Evolutionary conservation across 2,329 filamentous ascomycete genomes (phyloP).

Genomic region (Cladophialophora immunda): DNA sequence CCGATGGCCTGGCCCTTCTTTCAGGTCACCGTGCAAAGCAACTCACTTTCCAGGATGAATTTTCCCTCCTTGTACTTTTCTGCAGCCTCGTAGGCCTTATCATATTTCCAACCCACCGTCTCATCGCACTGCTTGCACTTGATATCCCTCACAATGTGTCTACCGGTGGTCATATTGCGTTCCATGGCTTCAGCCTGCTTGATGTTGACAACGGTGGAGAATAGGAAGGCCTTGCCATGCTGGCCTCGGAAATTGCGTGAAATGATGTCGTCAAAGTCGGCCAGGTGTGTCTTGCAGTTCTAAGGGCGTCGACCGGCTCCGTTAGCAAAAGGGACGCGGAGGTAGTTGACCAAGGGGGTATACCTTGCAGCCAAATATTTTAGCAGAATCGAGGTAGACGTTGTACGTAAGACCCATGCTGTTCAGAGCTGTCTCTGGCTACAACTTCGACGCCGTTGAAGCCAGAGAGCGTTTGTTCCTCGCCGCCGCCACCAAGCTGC

Average conservation of each 20-base stretch:
- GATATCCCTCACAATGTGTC: conserved; percentile 94
- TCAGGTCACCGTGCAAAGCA: conserved; percentile 40
- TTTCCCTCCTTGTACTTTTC: conserved; percentile 99
- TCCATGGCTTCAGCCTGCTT: conserved; percentile 82
- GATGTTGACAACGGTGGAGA: conserved; percentile 93
- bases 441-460: conserved; percentile 8
- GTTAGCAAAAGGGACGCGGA: not conserved
- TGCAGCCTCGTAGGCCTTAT: conserved; percentile 88
- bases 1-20: not conserved
- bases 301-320: conserved; percentile 10
- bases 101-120: conserved; percentile 98
- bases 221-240: conserved; percentile 97
- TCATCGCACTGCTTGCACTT: conserved; percentile 89
- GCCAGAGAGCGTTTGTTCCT: conserved; percentile 7
- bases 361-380: conserved; percentile 87
- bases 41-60: conserved; percentile 73
- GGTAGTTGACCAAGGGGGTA: not conserved
- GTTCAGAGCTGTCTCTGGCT: conserved; percentile 7
- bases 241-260: conserved; percentile 98
- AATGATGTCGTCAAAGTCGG: conserved; percentile 95
- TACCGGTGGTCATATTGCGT: conserved; percentile 96
- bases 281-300: conserved; percentile 92
- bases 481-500: not conserved
- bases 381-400: conserved; percentile 83
- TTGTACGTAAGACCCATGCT: conserved; percentile 90